Conservation (phyloP, 768 basidiomycete genomes). For the Boletales sp. region DNA sequence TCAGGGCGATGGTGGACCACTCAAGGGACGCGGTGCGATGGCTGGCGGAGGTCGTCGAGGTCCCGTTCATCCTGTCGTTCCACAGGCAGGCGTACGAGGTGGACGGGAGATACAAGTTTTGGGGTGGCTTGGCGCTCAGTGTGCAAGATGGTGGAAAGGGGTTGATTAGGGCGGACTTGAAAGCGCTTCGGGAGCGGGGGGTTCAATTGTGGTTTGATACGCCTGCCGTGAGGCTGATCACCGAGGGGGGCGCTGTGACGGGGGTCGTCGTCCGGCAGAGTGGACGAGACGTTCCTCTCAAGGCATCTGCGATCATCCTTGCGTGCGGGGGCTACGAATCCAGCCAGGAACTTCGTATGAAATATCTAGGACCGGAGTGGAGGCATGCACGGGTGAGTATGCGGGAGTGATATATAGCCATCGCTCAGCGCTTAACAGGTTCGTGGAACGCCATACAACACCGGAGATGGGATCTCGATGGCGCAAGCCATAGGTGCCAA, state of each 20-base stretch:
- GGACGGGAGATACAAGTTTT: slow-evolving; percentile 59
- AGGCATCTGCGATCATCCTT: slow-evolving; percentile 47
- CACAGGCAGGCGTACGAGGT: slow-evolving; percentile 68
- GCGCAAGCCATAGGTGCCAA: slow-evolving; percentile 50
- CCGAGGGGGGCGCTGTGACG: slow-evolving; percentile 36
- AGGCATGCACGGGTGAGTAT: slow-evolving; percentile 48
- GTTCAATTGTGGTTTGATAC: slow-evolving; percentile 58
- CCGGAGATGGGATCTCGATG: slow-evolving; percentile 60
- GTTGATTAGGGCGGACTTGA: slow-evolving; percentile 52
- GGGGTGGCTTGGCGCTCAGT: slow-evolving; percentile 65
- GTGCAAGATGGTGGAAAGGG: slow-evolving; percentile 69
- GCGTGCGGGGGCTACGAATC: slow-evolving; percentile 70
- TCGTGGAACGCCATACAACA: slow-evolving; percentile 68
- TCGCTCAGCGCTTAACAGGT: slow-evolving; percentile 37
- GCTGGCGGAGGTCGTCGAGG: slow-evolving; percentile 47
- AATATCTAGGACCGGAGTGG: slow-evolving; percentile 60
- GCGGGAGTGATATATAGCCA: neutral
- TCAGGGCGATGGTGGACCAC: slow-evolving; percentile 47
- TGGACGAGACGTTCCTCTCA: slow-evolving; percentile 36
- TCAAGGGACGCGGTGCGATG: slow-evolving; percentile 57
- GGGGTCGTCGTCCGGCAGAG: slow-evolving; percentile 45
- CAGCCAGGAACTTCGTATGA: slow-evolving; percentile 44
- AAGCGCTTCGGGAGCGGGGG: slow-evolving; percentile 45
- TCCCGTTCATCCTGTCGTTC: slow-evolving; percentile 58
- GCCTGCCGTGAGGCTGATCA: slow-evolving; percentile 36